These are phyloP conservation scores for Thraustotheca clavata DNA, from an alignment of 352 stramenopile genomes.

Conservation along the genomic window DNA sequence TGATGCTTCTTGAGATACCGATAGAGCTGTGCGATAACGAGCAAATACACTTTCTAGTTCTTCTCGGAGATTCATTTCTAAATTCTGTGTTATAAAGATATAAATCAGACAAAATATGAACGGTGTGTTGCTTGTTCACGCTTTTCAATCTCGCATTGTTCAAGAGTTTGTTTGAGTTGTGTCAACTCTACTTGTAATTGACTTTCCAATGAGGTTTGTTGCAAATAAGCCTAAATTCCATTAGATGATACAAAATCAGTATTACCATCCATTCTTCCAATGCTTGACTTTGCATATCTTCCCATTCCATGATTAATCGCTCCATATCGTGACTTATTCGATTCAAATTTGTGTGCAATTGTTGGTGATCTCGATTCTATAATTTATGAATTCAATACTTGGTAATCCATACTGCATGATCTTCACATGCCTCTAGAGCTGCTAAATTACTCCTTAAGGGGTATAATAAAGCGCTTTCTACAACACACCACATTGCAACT, in stretches of 20 bases:
- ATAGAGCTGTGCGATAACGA: background rate
- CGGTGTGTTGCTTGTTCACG: background rate
- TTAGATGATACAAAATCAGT: background rate
- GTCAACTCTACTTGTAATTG: background rate
- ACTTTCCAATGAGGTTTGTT: background rate
- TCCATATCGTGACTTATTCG: background rate
- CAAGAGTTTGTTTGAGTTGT: background rate
- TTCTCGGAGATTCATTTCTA: background rate
- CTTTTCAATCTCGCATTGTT: background rate
- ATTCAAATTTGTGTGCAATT: background rate
- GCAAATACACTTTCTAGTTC: background rate
- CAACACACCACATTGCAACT: background rate
- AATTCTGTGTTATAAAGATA: background rate
- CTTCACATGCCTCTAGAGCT: background rate
- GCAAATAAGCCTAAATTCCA: slow-evolving; percentile 5
- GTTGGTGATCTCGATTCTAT: background rate
- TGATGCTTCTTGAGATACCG: background rate
- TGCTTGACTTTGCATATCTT: background rate
- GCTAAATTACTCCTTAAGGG: slow-evolving; percentile 1
- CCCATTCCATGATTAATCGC: background rate
- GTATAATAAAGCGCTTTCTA: background rate
- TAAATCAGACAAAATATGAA: background rate
- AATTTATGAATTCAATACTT: background rate
- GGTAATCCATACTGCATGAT: background rate
- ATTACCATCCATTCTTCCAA: slow-evolving; percentile 16